These are phyloP conservation scores for Pleurotus sapidus DNA, from an alignment of 768 basidiomycete genomes.

Conservation along the genomic window DNA sequence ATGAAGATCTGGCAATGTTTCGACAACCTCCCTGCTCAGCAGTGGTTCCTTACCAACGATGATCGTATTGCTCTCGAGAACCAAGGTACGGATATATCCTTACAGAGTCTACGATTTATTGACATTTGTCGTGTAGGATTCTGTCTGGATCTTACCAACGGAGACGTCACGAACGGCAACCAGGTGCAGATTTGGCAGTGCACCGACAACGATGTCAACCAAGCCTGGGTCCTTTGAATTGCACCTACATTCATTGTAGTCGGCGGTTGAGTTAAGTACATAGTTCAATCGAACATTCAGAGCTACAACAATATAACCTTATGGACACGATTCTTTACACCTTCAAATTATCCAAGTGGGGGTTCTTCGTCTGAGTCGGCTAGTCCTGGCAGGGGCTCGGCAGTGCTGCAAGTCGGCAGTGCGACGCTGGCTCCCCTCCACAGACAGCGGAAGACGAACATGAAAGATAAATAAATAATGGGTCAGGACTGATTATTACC, in stretches of 20 bases:
- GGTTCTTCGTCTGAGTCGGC: no score
- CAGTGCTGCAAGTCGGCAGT: no score
- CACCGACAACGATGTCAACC: slow-evolving; percentile 21
- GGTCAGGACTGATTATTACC: no score
- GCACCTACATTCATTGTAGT: neutral
- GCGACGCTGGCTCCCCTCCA: no score
- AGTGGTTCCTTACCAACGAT: neutral
- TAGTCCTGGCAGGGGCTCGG: no score
- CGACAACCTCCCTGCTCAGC: slow-evolving; percentile 1
- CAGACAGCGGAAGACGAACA: no score
- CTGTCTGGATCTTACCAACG: slow-evolving; percentile 28
- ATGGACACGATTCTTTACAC: no score
- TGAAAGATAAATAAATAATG: no score
- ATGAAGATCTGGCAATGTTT: slow-evolving; percentile 3
- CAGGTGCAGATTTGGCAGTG: slow-evolving; percentile 27
- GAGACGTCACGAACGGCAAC: slow-evolving; percentile 22
- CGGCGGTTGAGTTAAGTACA: no score
- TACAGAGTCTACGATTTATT: neutral
- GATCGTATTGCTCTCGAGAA: slow-evolving; percentile 3
- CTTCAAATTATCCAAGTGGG: no score
- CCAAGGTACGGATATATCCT: slow-evolving; percentile 12
- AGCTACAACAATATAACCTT: no score
- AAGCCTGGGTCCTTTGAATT: slow-evolving; percentile 21
- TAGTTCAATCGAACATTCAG: no score
- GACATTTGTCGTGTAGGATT: slow-evolving; percentile 11